Conservation (phyloP, 495 filamentous ascomycete species). For the Thozetella sp. region DNA sequence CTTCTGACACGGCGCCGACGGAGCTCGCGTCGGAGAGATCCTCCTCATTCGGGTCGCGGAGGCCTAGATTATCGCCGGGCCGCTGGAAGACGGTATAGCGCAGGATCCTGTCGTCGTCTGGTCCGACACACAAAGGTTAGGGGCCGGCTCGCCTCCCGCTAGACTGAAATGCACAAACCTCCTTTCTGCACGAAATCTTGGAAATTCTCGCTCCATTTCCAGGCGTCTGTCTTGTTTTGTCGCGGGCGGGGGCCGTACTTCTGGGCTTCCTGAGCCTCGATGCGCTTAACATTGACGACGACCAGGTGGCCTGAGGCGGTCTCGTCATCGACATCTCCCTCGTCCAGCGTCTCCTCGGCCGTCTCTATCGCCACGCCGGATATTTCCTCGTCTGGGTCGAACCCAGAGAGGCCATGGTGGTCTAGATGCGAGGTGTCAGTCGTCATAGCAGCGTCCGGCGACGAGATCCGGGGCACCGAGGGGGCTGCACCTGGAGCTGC, state of each 20-base stretch:
- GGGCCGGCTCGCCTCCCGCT: neutral
- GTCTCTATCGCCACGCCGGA: neutral
- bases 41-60: neutral
- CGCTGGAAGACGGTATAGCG: neutral
- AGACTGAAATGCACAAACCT: neutral
- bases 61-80: neutral
- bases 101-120: neutral
- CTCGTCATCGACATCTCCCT: neutral
- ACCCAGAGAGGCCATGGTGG: neutral
- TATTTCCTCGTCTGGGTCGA: neutral
- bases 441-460: neutral
- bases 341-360: neutral
- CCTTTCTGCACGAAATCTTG: neutral
- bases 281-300: neutral
- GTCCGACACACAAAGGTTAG: neutral
- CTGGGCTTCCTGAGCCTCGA: neutral
- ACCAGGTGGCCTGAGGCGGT: too few relatives aligned
- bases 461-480: neutral
- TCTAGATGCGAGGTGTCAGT: neutral
- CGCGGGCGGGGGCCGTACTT: neutral
- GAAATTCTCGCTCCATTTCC: neutral
- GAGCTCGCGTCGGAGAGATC: neutral
- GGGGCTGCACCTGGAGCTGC: neutral
- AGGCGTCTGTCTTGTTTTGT: neutral
- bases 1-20: neutral